Evolutionary conservation across 164 flowering plant species (phyloP).

Genomic region (Tetrastigma voinierianum): DNA sequence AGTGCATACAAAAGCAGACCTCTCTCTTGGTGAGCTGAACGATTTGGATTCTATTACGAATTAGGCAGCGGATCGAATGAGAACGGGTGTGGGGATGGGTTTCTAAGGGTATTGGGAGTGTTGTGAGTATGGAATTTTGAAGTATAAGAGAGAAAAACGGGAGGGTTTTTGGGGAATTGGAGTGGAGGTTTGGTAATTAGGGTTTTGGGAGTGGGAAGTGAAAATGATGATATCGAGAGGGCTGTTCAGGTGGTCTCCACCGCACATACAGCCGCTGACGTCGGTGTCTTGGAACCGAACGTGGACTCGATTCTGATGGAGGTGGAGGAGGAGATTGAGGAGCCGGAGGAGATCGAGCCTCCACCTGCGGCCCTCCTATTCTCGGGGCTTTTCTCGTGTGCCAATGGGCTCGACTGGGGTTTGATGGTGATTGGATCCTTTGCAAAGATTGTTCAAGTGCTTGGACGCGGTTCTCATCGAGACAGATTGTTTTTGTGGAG

Average conservation of each 20-base stretch:
- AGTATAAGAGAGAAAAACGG: not conserved
- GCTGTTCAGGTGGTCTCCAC: slow-evolving; percentile 86
- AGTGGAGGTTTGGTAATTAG: too few relatives aligned
- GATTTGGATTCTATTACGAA: too few relatives aligned
- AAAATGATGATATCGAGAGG: slow-evolving; percentile 94
- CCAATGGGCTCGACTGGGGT: slow-evolving; percentile 81
- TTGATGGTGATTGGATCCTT: too few relatives aligned
- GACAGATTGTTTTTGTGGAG: slow-evolving; percentile 47
- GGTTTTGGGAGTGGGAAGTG: slow-evolving; percentile 7
- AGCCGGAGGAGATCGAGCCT: too few relatives aligned
- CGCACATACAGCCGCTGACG: slow-evolving; percentile 96
- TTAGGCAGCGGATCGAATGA: too few relatives aligned
- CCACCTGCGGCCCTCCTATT: slow-evolving; percentile 96
- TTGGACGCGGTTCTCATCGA: slow-evolving; percentile 15
- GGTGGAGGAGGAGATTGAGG: slow-evolving; percentile 58
- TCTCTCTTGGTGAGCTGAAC: too few relatives aligned
- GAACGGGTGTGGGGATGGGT: not conserved
- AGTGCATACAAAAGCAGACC: too few relatives aligned
- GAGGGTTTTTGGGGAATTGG: too few relatives aligned
- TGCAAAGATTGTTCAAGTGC: slow-evolving; percentile 72
- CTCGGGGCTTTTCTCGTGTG: slow-evolving; percentile 76
- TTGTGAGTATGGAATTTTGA: too few relatives aligned
- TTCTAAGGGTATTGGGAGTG: slow-evolving; percentile 7
- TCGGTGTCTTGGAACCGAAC: slow-evolving; percentile 76
- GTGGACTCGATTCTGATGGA: slow-evolving; percentile 56